Conservation (phyloP, 2,329 filamentous ascomycete genomes). For the Aureobasidium sp. region DNA sequence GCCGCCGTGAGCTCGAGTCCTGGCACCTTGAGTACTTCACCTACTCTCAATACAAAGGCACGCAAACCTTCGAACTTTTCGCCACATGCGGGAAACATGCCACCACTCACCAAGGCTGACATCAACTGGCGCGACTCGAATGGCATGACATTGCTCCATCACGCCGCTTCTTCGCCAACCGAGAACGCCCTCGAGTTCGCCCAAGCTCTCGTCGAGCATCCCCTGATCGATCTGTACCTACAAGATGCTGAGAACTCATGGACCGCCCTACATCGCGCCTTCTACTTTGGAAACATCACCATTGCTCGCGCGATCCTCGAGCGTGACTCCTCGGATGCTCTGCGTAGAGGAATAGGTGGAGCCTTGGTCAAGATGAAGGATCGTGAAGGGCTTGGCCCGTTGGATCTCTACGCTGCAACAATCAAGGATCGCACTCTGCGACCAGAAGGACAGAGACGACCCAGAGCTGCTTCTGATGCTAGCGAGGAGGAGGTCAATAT, state of each 20-base stretch:
- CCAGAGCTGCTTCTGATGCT: conserved; percentile 22
- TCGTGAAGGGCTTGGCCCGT: conserved; percentile 85
- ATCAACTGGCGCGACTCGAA: conserved; percentile 76
- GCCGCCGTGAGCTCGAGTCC: conserved; percentile 32
- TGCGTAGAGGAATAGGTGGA: conserved; percentile 56
- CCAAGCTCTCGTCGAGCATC: conserved; percentile 69
- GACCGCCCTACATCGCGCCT: conserved; percentile 85
- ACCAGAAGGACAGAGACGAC: conserved; percentile 27
- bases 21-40: conserved; percentile 38
- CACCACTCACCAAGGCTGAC: conserved; percentile 51
- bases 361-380: conserved; percentile 92
- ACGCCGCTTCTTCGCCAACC: conserved; percentile 68
- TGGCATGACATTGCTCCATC: conserved; percentile 76
- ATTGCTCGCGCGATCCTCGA: conserved; percentile 75
- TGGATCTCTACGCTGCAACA: conserved; percentile 84
- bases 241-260: conserved; percentile 91
- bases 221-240: conserved; percentile 72
- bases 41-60: conserved; percentile 29
- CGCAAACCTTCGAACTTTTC: conserved; percentile 23
- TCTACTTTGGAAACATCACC: conserved; percentile 83
- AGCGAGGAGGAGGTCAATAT: conserved; percentile 42
- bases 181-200: conserved; percentile 66
- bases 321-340: conserved; percentile 61
- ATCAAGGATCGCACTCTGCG: conserved; percentile 66
- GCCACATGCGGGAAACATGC: conserved; percentile 31